Evolutionary conservation across 2,329 filamentous ascomycete species (phyloP).

Genomic region (Exophiala sp.): DNA sequence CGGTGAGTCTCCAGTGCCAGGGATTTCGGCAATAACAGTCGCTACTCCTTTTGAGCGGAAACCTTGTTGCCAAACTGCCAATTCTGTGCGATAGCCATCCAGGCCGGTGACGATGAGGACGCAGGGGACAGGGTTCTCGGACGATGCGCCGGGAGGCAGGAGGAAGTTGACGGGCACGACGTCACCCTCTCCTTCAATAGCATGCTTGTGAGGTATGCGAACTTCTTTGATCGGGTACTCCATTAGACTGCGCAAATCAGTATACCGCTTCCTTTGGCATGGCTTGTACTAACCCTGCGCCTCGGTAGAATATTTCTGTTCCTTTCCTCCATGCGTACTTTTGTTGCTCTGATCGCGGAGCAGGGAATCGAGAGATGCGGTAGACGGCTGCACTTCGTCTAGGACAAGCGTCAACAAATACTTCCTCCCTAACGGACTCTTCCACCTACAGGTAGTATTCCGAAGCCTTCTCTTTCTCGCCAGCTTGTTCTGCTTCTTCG

Average conservation of each 20-base stretch:
- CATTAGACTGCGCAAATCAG: constrained; percentile 22
- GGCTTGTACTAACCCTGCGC: constrained; percentile 23
- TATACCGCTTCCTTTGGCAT: neutral
- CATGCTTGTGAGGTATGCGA: constrained; percentile 56
- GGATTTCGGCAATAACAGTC: constrained; percentile 61
- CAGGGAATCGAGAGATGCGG: constrained; percentile 68
- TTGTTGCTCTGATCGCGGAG: constrained; percentile 27
- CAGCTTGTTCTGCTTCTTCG: constrained; percentile 47
- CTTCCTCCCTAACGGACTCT: neutral
- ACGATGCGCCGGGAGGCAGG: constrained; percentile 48
- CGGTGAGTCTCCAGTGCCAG: constrained; percentile 65
- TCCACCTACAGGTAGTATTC: constrained; percentile 35
- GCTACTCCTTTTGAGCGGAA: constrained; percentile 46
- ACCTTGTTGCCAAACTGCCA: constrained; percentile 29
- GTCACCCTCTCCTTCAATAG: constrained; percentile 49
- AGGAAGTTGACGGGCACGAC: constrained; percentile 64
- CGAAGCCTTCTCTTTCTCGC: constrained; percentile 53
- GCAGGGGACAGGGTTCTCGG: constrained; percentile 46
- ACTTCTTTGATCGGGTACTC: constrained; percentile 59
- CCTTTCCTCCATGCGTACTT: constrained; percentile 28
- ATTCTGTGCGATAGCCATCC: constrained; percentile 57
- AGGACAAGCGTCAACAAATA: constrained; percentile 45
- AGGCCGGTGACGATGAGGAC: constrained; percentile 58
- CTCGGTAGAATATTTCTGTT: constrained; percentile 29
- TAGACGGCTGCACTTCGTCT: constrained; percentile 71